phyloP scores from a whole-genome alignment of 2,329 filamentous ascomycete genomes.

The Pyrenophora tritici-repentis region DNA sequence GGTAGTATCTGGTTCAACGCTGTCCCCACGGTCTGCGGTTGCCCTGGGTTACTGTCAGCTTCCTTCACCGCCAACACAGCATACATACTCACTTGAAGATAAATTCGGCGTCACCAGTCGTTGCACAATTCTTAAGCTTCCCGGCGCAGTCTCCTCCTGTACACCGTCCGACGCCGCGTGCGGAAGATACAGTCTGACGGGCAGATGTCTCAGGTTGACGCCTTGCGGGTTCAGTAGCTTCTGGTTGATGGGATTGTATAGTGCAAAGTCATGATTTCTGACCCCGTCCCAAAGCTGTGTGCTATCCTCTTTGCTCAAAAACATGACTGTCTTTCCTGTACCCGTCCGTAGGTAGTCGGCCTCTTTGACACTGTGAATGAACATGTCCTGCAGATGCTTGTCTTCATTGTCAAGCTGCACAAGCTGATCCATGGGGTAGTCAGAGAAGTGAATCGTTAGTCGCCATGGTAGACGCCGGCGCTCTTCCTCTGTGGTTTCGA shows the following conservation, averaged over 20 bases:
- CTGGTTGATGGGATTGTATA: slow-evolving; percentile 75
- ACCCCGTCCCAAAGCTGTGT: slow-evolving; percentile 82
- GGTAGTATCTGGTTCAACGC: slow-evolving; percentile 78
- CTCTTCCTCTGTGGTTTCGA: slow-evolving; percentile 26
- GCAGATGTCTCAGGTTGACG: slow-evolving; percentile 75
- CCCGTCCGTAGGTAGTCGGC: slow-evolving; percentile 89
- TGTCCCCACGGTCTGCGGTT: slow-evolving; percentile 73
- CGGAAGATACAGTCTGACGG: slow-evolving; percentile 83
- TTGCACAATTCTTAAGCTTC: slow-evolving; percentile 65
- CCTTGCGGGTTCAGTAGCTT: slow-evolving; percentile 75
- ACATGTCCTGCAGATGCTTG: slow-evolving; percentile 66
- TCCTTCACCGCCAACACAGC: slow-evolving; percentile 2
- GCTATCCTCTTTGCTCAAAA: slow-evolving; percentile 80
- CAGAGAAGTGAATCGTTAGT: slow-evolving; percentile 64
- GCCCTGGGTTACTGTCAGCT: slow-evolving; percentile 43
- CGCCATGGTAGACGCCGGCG: slow-evolving; percentile 61
- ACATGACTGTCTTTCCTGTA: slow-evolving; percentile 88
- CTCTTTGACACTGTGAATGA: slow-evolving; percentile 73
- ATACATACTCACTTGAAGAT: slow-evolving; percentile 39
- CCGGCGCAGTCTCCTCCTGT: slow-evolving; percentile 36
- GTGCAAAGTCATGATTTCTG: slow-evolving; percentile 72
- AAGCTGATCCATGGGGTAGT: slow-evolving; percentile 63
- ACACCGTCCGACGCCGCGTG: slow-evolving; percentile 33
- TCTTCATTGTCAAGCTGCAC: slow-evolving; percentile 61
- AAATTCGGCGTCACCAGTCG: slow-evolving; percentile 66